Percentiles rank a stretch among this genome's conserved stretches.
Evolutionary conservation across 768 basidiomycete genomes (phyloP).

Genomic region (Leucogyrophana mollusca): DNA sequence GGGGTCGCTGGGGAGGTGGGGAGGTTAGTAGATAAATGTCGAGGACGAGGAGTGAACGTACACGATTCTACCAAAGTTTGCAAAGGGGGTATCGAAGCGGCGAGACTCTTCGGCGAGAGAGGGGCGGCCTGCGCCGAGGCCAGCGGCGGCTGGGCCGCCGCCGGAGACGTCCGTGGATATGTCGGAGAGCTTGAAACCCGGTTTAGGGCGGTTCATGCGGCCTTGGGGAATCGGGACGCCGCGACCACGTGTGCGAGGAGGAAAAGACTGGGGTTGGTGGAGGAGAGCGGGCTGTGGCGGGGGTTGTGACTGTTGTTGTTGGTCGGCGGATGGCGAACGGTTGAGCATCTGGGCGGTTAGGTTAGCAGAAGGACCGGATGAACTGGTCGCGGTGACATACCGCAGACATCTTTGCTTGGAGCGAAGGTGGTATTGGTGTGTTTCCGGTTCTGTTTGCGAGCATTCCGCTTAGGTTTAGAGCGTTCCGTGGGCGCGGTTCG

Average conservation of each 20-base stretch:
- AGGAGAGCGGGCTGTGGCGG: constrained; percentile 26
- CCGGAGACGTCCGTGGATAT: constrained; percentile 52
- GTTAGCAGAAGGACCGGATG: constrained; percentile 12
- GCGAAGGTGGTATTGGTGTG: constrained; percentile 81
- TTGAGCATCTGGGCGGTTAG: constrained; percentile 44
- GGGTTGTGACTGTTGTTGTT: constrained; percentile 26
- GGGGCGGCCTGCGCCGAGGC: constrained; percentile 70
- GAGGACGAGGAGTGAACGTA: constrained; percentile 45
- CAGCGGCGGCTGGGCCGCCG: constrained; percentile 55
- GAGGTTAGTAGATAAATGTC: constrained; percentile 6
- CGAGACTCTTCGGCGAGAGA: constrained; percentile 39
- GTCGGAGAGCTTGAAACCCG: constrained; percentile 61
- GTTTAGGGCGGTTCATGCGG: constrained; percentile 43
- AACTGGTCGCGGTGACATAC: constrained; percentile 41
- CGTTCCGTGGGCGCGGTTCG: too few relatives aligned
- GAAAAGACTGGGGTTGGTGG: constrained; percentile 35
- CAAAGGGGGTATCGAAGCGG: constrained; percentile 73
- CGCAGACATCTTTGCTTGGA: constrained; percentile 93
- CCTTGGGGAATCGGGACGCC: constrained; percentile 34
- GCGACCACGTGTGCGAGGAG: constrained; percentile 23
- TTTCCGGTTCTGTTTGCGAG: constrained; percentile 43
- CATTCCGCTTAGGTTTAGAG: constrained; percentile 40
- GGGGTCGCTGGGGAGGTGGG: constrained; percentile 65
- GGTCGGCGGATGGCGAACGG: constrained; percentile 27
- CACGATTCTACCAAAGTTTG: constrained; percentile 94